Base-by-base conservation (phyloP, 345 rosid genomes). In the Jatropha curcas region DNA sequence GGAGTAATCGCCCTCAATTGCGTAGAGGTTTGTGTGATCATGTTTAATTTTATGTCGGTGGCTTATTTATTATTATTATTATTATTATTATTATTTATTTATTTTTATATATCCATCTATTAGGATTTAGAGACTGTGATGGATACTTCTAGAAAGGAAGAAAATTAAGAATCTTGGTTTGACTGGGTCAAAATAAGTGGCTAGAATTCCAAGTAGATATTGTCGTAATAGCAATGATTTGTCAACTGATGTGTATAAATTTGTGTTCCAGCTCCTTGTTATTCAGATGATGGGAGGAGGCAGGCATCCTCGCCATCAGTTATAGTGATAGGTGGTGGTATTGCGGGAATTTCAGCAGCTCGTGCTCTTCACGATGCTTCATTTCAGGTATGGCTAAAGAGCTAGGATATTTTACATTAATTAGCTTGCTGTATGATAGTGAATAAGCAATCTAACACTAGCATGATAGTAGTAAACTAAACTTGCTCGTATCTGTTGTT, bases 291-390 rank as follows among this genome's bases (percentile, higher is more conserved):
- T 56, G 91, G 80, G 65, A 79, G 79, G 81, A 80, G 77, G 83
- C 83, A 85, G 75, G 76, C 81, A 34, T 77, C 92, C 71, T 86
- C 89, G n/a, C 98, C 98, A 0, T 89, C 98, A 19, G 98, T 91
- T 33, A 88, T 95, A 35, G 97, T 95, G 62, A 86, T 92, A 20
- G 99, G 99, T 22, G 88, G 87, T 74, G 99, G 99, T 62, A 83
- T 95, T 67, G 90, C 92, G 46, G 99, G 99, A 72, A 73, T 95
- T 65, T 81, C 99, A 13, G 99, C 98, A 77, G 99, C 98, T 53
- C 92, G 94, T 6, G 82, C 96, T 43, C 98, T 92, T 65, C 90
- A 84, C 55, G 96, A 95, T 74, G 99, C 98, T 25, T 88, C 94
- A 61, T 84, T 95, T 78, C 91, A 87, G 96, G 98, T 94, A 74